phyloP scores from a whole-genome alignment of 2,329 filamentous ascomycete species.

The Arthroderma sp. region DNA sequence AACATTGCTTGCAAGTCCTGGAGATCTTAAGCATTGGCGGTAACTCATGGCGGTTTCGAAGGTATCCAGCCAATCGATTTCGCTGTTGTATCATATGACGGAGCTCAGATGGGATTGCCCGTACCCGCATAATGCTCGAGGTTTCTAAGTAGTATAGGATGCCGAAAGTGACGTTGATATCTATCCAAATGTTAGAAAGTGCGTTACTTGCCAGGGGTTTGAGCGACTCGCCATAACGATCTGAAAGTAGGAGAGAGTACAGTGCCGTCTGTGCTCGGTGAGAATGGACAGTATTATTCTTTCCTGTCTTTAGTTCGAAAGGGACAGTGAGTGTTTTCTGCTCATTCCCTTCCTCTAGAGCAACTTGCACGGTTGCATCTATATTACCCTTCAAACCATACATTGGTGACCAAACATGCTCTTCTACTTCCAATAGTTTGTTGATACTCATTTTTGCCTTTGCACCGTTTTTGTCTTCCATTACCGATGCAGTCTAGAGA shows the following conservation, averaged over 20 bases:
- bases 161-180: conserved; percentile 79
- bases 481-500: conserved; percentile 51
- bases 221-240: conserved; percentile 56
- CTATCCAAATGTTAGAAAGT: conserved; percentile 25
- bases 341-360: conserved; percentile 57
- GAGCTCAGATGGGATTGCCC: conserved; percentile 73
- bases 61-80: conserved; percentile 74
- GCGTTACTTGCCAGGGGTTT: too few species aligned
- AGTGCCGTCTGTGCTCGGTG: conserved; percentile 90
- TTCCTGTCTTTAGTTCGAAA: conserved; percentile 91
- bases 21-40: conserved; percentile 77
- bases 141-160: conserved; percentile 92
- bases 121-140: conserved; percentile 72
- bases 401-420: conserved; percentile 96
- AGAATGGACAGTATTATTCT: conserved; percentile 58
- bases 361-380: conserved; percentile 86
- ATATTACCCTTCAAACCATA: conserved; percentile 97
- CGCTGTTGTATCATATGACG: conserved; percentile 95
- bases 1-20: conserved; percentile 73
- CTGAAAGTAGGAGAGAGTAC: conserved; percentile 82
- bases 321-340: conserved; percentile 66
- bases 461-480: conserved; percentile 66
- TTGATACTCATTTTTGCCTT: conserved; percentile 72
- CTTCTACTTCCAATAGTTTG: conserved; percentile 90
- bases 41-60: conserved; percentile 68